Conservation (phyloP, 306 rosid species). For the Cucumis hystrix region DNA sequence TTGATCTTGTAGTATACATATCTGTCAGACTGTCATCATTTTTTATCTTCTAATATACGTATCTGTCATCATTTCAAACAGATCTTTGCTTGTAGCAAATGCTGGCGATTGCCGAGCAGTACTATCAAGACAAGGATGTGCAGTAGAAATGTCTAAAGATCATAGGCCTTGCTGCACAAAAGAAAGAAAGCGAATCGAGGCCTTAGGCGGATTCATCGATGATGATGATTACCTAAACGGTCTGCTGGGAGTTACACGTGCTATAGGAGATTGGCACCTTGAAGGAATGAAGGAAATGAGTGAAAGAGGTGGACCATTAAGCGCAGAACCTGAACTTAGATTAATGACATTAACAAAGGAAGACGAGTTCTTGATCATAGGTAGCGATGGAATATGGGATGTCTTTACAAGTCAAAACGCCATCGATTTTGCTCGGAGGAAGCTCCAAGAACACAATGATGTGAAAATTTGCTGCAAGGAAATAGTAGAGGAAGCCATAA, state of each 20-base stretch:
- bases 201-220: constrained; percentile 60
- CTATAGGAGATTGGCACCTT: constrained; percentile 90
- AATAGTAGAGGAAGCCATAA: constrained; percentile 68
- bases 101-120: constrained; percentile 96
- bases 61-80: constrained; percentile 12
- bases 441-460: constrained; percentile 82
- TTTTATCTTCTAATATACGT: background rate
- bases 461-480: constrained; percentile 67
- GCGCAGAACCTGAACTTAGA: constrained; percentile 84
- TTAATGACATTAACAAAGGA: constrained; percentile 51
- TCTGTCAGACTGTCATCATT: background rate
- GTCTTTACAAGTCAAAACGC: constrained; percentile 71
- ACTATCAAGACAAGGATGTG: constrained; percentile 53
- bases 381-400: constrained; percentile 94
- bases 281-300: constrained; percentile 75
- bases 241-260: constrained; percentile 69
- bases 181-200: constrained; percentile 62
- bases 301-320: constrained; percentile 67
- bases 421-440: constrained; percentile 60
- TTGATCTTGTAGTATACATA: background rate
- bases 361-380: constrained; percentile 80
- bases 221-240: constrained; percentile 74
- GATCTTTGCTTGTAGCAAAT: constrained; percentile 91
- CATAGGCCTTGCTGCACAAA: constrained; percentile 59
- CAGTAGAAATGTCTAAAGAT: constrained; percentile 74